Base-by-base conservation (phyloP, 2,329 filamentous ascomycete genomes). In the Cladosporium sp. region DNA sequence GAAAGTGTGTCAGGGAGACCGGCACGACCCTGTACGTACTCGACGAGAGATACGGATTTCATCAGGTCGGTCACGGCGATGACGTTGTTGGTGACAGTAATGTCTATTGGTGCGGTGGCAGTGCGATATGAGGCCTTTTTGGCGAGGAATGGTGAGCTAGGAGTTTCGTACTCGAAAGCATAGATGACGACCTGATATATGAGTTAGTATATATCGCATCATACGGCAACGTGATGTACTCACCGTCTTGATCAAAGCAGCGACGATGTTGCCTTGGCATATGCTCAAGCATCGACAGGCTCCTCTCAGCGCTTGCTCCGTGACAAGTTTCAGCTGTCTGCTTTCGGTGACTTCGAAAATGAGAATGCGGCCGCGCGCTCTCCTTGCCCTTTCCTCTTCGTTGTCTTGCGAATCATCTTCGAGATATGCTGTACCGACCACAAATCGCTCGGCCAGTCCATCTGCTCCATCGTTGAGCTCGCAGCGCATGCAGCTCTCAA, bases 31-130 rank as follows among this genome's bases (percentile, higher is more conserved):
- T 81, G 80, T 0, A 80, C 78, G 69, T 88, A 94, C 69, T 94
- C 81, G 8, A 97, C 79, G 5, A 97, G 77, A 1, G 88, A 87
- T 22, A 96, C 80, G 1, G 90, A 96, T 75, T 97, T 97, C 89
- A 96, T 97, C 47, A 99, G 77, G 69, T 99, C 94, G 0, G 88
- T 89, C 9, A 97, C 86, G 0, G 89, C 90, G 62, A 99, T 92
- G 22, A 84, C 80, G 65, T 88, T 86, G 1, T 83, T 88, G 1
- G 85, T 84, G 14, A 97, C 82, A 9, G 87, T 85, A 6, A 97
- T 73, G 65, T 93, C 90, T 15, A 96, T 84, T 0, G 94, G 92
- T 34, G 90, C 89, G 0, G 92, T 95, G 2, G 91, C 85, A 1
- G 90, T 89, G 12, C 92, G 85, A 72, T 92, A 96, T 2, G 86